These are phyloP conservation scores for Polyporus arcularius DNA, from an alignment of 768 basidiomycete genomes.

Conservation along the genomic window DNA sequence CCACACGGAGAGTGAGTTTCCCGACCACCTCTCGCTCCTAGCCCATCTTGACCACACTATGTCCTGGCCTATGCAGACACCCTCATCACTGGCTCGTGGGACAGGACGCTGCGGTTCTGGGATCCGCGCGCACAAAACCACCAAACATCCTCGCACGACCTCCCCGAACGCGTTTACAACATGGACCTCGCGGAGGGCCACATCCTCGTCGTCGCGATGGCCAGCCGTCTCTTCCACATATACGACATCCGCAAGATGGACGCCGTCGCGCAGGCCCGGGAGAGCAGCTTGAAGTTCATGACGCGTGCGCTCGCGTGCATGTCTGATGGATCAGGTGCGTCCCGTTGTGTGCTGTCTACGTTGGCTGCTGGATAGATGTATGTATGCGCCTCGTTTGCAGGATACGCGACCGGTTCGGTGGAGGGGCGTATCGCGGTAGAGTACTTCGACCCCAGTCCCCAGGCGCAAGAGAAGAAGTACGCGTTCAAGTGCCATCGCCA, in stretches of 20 bases:
- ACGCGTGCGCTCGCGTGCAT: conserved; percentile 90
- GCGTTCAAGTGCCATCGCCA: conserved; percentile 98
- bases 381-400: conserved; percentile 29
- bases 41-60: not conserved
- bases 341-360: not conserved
- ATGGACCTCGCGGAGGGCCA: conserved; percentile 72
- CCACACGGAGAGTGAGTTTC: conserved; percentile 57
- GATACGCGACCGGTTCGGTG: conserved; percentile 91
- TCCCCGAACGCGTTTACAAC: conserved; percentile 85
- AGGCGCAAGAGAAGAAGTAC: conserved; percentile 84
- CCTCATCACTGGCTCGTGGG: conserved; percentile 91
- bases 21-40: not conserved
- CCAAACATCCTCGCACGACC: conserved; percentile 58
- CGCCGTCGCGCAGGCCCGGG: conserved; percentile 74
- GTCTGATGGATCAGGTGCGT: conserved; percentile 85
- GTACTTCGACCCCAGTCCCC: conserved; percentile 84
- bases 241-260: conserved; percentile 84
- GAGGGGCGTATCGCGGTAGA: conserved; percentile 98
- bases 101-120: conserved; percentile 85
- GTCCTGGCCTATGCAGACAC: conserved; percentile 44
- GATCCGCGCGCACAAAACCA: conserved; percentile 67
- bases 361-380: not conserved
- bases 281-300: conserved; percentile 95
- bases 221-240: conserved; percentile 85
- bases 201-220: conserved; percentile 90